These are phyloP conservation scores for Alternaria angustiovoidea DNA, from an alignment of 2,329 filamentous ascomycete genomes.

Conservation along the genomic window DNA sequence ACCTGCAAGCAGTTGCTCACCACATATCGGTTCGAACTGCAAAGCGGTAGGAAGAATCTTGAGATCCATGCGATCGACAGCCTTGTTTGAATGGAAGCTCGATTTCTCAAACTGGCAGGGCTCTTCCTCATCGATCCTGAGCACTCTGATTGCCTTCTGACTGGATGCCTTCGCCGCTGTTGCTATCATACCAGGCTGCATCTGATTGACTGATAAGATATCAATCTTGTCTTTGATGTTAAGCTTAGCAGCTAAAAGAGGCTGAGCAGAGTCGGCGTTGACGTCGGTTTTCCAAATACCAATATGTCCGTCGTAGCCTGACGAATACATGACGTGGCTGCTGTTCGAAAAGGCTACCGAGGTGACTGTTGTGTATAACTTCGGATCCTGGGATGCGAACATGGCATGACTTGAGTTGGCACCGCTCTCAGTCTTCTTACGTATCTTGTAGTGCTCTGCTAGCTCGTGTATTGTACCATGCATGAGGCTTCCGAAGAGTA, in stretches of 20 bases:
- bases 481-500: conserved; percentile 61
- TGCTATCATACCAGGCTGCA: conserved; percentile 52
- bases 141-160: conserved; percentile 47
- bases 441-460: conserved; percentile 60
- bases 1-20: conserved; percentile 62
- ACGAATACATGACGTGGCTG: conserved; percentile 59
- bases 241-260: conserved; percentile 36
- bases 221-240: conserved; percentile 60
- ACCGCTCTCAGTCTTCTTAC: conserved; percentile 50
- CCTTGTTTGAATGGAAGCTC: conserved; percentile 44
- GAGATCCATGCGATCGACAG: conserved; percentile 34
- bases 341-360: conserved; percentile 61
- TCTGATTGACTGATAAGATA: conserved; percentile 58
- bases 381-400: conserved; percentile 59
- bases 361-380: conserved; percentile 65
- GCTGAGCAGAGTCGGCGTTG: conserved; percentile 32
- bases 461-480: conserved; percentile 59
- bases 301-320: conserved; percentile 64
- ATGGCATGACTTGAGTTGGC: conserved; percentile 57
- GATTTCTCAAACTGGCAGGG: conserved; percentile 10
- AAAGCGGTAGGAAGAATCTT: conserved; percentile 44
- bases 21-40: conserved; percentile 40
- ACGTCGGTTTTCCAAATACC: conserved; percentile 51
- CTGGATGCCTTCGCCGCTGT: conserved; percentile 55
- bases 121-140: conserved; percentile 31